phyloP scores from a whole-genome alignment of 78 protist genomes.

The Tieghemostelium lacteum region DNA sequence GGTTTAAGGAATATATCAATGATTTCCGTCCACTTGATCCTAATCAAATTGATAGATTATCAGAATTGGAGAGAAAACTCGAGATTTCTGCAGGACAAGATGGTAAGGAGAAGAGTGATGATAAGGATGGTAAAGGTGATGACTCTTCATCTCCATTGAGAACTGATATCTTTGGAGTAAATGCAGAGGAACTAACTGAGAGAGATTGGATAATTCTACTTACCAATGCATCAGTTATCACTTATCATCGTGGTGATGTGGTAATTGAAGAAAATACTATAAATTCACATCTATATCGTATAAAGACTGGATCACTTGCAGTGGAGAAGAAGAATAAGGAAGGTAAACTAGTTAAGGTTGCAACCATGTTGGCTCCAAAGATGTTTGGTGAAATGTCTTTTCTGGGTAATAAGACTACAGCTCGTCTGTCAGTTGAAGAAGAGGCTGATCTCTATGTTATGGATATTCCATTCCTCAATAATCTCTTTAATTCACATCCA shows the following conservation, averaged over 20 bases:
- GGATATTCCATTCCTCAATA: constrained; percentile 78
- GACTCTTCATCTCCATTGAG: not conserved
- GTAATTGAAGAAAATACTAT: constrained; percentile 78
- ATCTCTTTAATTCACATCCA: constrained; percentile 61
- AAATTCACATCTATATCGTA: constrained; percentile 75
- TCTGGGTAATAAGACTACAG: constrained; percentile 84
- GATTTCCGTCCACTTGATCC: constrained; percentile 38
- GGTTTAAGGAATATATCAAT: constrained; percentile 36
- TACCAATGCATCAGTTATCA: constrained; percentile 73
- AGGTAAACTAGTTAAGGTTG: constrained; percentile 30
- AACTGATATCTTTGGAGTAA: constrained; percentile 51
- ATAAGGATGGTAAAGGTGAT: not conserved
- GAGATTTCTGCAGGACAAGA: constrained; percentile 10
- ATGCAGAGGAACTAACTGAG: constrained; percentile 65
- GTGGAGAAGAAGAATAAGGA: constrained; percentile 65
- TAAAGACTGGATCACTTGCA: constrained; percentile 62
- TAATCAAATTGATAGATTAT: constrained; percentile 55
- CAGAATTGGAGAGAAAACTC: constrained; percentile 50
- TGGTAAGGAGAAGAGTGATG: not conserved
- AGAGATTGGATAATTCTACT: constrained; percentile 81
- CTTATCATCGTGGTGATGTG: constrained; percentile 81
- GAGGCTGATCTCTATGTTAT: constrained; percentile 76
- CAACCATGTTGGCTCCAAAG: constrained; percentile 71
- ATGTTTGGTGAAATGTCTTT: constrained; percentile 86
- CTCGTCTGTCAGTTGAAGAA: constrained; percentile 69